phyloP scores from a whole-genome alignment of 495 filamentous ascomycete species.

The Penicillium angulare region DNA sequence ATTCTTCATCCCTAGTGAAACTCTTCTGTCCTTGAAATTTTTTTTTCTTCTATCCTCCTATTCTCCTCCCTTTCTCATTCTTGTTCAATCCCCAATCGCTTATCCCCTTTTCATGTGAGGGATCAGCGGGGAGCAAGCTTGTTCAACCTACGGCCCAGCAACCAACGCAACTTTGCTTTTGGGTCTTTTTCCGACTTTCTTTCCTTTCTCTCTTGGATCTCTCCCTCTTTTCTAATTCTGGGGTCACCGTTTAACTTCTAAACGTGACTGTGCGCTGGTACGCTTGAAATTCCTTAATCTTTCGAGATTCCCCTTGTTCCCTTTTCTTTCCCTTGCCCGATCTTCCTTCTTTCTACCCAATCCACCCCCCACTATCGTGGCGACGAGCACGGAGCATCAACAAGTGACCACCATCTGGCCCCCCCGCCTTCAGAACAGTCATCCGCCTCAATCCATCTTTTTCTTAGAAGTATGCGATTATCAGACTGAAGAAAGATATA shows the following conservation, averaged over 20 bases:
- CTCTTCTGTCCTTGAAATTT: too few species aligned
- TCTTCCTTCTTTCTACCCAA: constrained; percentile 9
- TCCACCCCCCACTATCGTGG: constrained; percentile 20
- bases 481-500: constrained; percentile 23
- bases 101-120: constrained; percentile 19
- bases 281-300: constrained; percentile 17
- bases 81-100: background rate
- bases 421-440: constrained; percentile 12
- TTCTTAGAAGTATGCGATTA: constrained; percentile 38
- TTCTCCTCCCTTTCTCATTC: constrained; percentile 8
- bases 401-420: constrained; percentile 6
- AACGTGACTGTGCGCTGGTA: constrained; percentile 29
- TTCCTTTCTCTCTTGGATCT: constrained; percentile 6
- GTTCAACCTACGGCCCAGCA: constrained; percentile 8
- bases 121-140: constrained; percentile 20
- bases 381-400: constrained; percentile 16
- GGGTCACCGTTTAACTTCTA: constrained; percentile 11
- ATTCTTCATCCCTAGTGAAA: constrained; percentile 6
- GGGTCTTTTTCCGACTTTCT: constrained; percentile 14
- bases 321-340: constrained; percentile 7
- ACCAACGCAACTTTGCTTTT: too few species aligned
- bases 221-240: constrained; percentile 9
- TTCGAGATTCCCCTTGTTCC: constrained; percentile 4
- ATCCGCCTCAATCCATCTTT: constrained; percentile 19
- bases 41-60: constrained; percentile 6